Conservation (phyloP, 2,329 filamentous ascomycete species). For the Septoria petroselini region DNA sequence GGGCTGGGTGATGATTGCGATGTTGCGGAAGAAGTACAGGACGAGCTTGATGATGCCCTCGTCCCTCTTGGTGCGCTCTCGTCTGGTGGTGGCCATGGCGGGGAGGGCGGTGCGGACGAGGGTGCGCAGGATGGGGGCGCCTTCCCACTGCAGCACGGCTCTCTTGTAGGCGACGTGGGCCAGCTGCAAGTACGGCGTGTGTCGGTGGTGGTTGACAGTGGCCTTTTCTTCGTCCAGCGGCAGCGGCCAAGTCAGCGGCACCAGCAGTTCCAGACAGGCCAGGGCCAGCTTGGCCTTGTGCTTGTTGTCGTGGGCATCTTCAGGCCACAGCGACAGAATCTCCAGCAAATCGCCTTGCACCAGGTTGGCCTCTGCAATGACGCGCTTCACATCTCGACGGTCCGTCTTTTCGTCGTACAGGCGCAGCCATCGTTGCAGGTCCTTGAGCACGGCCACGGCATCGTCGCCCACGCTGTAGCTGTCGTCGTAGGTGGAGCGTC, state of each 20-base stretch:
- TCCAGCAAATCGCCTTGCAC: conserved; percentile 84
- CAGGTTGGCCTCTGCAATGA: conserved; percentile 87
- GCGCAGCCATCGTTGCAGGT: conserved; percentile 92
- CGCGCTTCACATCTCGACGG: conserved; percentile 90
- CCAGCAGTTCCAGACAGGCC: conserved; percentile 83
- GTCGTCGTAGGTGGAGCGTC: conserved; percentile 35
- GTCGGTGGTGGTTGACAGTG: conserved; percentile 88
- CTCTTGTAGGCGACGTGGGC: conserved; percentile 89
- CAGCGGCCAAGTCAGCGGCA: conserved; percentile 91
- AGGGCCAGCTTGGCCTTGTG: conserved; percentile 76
- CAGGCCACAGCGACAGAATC: conserved; percentile 79
- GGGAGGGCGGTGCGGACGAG: conserved; percentile 78
- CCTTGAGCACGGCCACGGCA: conserved; percentile 83
- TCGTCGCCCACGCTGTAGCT: conserved; percentile 88
- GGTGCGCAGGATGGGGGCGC: conserved; percentile 72
- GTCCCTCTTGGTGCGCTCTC: conserved; percentile 74
- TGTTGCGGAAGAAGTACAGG: conserved; percentile 83
- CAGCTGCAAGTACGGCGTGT: conserved; percentile 83
- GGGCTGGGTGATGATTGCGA: conserved; percentile 77
- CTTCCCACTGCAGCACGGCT: conserved; percentile 78
- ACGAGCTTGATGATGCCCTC: conserved; percentile 90
- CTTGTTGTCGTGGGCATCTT: conserved; percentile 67
- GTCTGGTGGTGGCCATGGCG: conserved; percentile 73
- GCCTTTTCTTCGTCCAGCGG: conserved; percentile 75
- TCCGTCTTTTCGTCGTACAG: conserved; percentile 75